Evolutionary conservation across 331 rosid genomes (phyloP).

Genomic region (Arachis monticola): DNA sequence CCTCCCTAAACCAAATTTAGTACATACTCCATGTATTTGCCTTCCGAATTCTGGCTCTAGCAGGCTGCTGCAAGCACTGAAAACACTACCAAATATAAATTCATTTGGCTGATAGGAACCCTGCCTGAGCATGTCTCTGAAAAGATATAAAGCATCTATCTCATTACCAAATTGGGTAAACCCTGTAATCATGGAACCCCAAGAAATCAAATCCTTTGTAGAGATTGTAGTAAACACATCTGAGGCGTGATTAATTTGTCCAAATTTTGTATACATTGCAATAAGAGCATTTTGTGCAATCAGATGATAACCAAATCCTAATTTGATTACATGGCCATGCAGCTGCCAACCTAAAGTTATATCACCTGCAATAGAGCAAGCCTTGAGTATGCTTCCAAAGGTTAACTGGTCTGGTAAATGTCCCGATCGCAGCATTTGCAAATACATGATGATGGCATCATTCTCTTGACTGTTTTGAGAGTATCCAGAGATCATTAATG

Average conservation of each 20-base stretch:
- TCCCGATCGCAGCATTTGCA: constrained; percentile 62
- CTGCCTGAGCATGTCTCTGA: constrained; percentile 63
- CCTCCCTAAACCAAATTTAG: constrained; percentile 67
- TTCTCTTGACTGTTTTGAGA: constrained; percentile 58
- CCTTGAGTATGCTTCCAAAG: constrained; percentile 75
- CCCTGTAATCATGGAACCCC: constrained; percentile 80
- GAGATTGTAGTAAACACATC: constrained; percentile 55
- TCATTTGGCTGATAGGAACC: constrained; percentile 67
- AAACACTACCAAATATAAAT: constrained; percentile 69
- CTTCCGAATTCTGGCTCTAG: constrained; percentile 66
- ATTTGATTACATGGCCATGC: constrained; percentile 67
- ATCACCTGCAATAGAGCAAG: constrained; percentile 58
- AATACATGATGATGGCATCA: constrained; percentile 60
- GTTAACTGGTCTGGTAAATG: constrained; percentile 68
- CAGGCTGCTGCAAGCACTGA: constrained; percentile 70
- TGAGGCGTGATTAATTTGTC: constrained; percentile 56
- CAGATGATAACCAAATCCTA: constrained; percentile 53
- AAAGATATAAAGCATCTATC: constrained; percentile 64
- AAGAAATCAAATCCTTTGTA: constrained; percentile 71
- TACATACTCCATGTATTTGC: constrained; percentile 69
- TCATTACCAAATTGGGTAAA: constrained; percentile 69
- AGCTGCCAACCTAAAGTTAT: constrained; percentile 60
- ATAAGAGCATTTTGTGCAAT: constrained; percentile 77
- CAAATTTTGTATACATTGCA: constrained; percentile 69
- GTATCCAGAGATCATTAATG: constrained; percentile 73